Evolutionary conservation across 331 rosid genomes (phyloP), one percentile per base, ranked within the genome.

Genomic region (Quercus lobata): DNA sequence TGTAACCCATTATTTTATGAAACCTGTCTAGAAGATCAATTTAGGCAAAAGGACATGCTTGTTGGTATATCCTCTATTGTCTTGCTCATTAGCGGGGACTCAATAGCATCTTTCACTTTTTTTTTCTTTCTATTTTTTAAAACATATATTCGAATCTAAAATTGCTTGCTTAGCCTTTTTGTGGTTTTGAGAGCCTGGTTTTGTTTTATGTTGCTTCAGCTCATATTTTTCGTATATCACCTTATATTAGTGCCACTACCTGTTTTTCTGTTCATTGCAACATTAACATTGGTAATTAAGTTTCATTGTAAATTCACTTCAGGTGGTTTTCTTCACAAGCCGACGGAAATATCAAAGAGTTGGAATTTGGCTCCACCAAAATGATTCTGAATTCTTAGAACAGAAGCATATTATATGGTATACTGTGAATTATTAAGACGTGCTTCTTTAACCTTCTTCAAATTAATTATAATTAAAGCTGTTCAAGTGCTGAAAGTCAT

Each of bases 301-400:
- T 76, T 83, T 71, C 56, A 65, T 65, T 65, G 69, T 79, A 76
- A 65, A 77, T 84, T 71, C 80, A 41, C 55, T 78, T 79, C 92
- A 89, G 97, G 93, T n/a, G 86, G 89, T 76, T 84, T 87, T 87
- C 87, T 87, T 41, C 83, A 76, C 53, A 85, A 89, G 83, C 89
- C 55, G 54, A 71, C 73, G 4, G 91, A 86, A 58, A 72, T 79
- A 29, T 75, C 89, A 21, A 85, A 85, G 84, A 83, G 76, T 71
- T 86, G 88, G 92, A 83, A 85, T 78, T 73, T 74, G 76, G 57
- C 79, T 22, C 83, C 80, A 4, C 88, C 85, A 49, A 88, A 88
- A 82, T 89, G 84, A 83, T 83, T 75, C 25, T 37, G 57, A 71
- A 54, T 65, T 56, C 58, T 69, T 37, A 34, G 60, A 57, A 76